phyloP scores from a whole-genome alignment of 2,329 filamentous ascomycete species.

The Phialocephala sp. region DNA sequence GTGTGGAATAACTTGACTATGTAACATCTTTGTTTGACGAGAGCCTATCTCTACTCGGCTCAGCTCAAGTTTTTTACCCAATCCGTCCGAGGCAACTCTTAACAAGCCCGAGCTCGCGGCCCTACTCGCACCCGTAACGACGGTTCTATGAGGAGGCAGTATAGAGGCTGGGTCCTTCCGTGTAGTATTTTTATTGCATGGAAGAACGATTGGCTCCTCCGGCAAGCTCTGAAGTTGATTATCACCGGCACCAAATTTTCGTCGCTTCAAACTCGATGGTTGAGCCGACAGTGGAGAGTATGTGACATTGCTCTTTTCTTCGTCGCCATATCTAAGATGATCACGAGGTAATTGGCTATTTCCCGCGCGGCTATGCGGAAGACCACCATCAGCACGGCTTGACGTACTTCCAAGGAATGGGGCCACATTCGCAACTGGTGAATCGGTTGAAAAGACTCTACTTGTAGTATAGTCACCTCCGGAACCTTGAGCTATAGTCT shows the following conservation, averaged over 20 bases:
- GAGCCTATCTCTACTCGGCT: too few relatives aligned
- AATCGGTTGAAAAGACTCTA: not conserved
- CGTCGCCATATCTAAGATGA: not conserved
- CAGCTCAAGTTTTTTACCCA: not conserved
- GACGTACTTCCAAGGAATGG: too few relatives aligned
- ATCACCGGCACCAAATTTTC: not conserved
- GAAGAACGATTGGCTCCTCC: not conserved
- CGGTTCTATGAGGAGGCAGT: not conserved
- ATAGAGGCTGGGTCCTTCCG: not conserved
- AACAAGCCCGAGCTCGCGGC: not conserved
- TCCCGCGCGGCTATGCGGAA: not conserved
- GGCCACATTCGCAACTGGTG: not conserved
- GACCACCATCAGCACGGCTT: not conserved
- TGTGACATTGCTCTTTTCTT: not conserved
- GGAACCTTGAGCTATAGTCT: not conserved
- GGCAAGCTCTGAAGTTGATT: not conserved
- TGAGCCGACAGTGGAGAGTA: not conserved
- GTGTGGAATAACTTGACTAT: not conserved
- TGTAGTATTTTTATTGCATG: not conserved
- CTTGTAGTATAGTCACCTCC: not conserved
- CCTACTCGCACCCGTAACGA: constrained; percentile 1
- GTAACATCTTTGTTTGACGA: not conserved
- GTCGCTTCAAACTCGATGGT: not conserved
- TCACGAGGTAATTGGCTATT: not conserved
- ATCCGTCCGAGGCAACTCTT: not conserved